A percentile compares a stretch with the other conserved stretches of the same genome.
Conservation (phyloP, 2,329 filamentous ascomycete species). For the Fusarium aywerte region DNA sequence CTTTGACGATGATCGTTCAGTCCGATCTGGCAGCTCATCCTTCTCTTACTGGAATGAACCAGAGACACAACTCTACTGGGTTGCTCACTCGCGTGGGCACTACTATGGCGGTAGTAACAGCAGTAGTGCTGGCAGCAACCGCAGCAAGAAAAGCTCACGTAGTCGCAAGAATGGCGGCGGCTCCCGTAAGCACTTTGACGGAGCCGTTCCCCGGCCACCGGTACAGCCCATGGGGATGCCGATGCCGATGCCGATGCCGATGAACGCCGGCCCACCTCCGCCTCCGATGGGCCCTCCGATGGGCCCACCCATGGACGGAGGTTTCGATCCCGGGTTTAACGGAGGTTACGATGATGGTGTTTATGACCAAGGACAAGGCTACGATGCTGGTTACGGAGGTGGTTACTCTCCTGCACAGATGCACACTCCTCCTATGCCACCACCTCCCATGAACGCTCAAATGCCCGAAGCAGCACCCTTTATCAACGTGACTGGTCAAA, state of each 20-base stretch:
- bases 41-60: constrained; percentile 38
- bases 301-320: constrained; percentile 35
- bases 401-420: constrained; percentile 29
- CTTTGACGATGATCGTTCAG: constrained; percentile 40
- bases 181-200: constrained; percentile 43
- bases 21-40: constrained; percentile 35
- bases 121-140: constrained; percentile 32
- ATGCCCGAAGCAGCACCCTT: constrained; percentile 37
- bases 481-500: constrained; percentile 41
- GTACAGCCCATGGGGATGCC: constrained; percentile 27
- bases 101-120: constrained; percentile 34
- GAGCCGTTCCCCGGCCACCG: constrained; percentile 38
- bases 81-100: constrained; percentile 27
- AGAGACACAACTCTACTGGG: constrained; percentile 45
- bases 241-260: constrained; percentile 26
- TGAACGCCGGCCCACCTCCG: constrained; percentile 32
- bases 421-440: constrained; percentile 27
- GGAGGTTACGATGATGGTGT: constrained; percentile 27
- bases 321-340: too few relatives aligned
- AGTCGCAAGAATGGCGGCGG: constrained; percentile 33
- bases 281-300: constrained; percentile 26
- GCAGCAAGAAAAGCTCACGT: constrained; percentile 32
- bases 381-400: constrained; percentile 25
- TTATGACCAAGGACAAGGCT: constrained; percentile 23
- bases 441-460: constrained; percentile 32